Conservation (phyloP, 2,329 filamentous ascomycete species). For the Colletotrichum sp. region DNA sequence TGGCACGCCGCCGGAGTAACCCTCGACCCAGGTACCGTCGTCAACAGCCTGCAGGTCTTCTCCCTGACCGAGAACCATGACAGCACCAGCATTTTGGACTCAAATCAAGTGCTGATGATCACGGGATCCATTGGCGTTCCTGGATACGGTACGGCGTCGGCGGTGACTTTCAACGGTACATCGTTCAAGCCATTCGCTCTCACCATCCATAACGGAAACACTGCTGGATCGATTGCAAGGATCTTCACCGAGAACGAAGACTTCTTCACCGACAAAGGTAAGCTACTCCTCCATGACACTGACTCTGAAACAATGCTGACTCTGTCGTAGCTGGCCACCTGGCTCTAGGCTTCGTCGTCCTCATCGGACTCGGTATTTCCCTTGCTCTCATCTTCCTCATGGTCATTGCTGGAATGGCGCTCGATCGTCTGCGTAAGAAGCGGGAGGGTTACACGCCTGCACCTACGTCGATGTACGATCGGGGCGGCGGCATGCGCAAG, state of each 20-base stretch:
- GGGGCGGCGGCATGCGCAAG: slow-evolving; percentile 60
- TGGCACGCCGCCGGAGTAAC: slow-evolving; percentile 70
- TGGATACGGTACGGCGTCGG: slow-evolving; percentile 80
- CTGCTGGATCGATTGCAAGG: slow-evolving; percentile 75
- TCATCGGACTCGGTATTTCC: slow-evolving; percentile 80
- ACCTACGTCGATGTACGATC: slow-evolving; percentile 68
- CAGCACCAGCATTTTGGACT: slow-evolving; percentile 64
- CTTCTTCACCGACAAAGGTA: slow-evolving; percentile 71
- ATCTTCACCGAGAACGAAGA: slow-evolving; percentile 84
- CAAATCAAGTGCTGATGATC: slow-evolving; percentile 76
- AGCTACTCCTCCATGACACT: slow-evolving; percentile 33
- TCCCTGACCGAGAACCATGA: slow-evolving; percentile 71
- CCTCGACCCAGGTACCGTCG: slow-evolving; percentile 68
- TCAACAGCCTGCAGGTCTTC: slow-evolving; percentile 84
- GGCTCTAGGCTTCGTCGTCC: slow-evolving; percentile 76
- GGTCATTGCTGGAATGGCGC: slow-evolving; percentile 73
- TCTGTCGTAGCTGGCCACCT: slow-evolving; percentile 55
- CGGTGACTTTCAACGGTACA: slow-evolving; percentile 86
- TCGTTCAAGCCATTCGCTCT: slow-evolving; percentile 79
- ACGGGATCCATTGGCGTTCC: slow-evolving; percentile 83
- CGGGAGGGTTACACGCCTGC: slow-evolving; percentile 83
- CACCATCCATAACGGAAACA: slow-evolving; percentile 68
- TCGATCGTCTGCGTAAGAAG: slow-evolving; percentile 78
- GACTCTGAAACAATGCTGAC: slow-evolving; percentile 23
- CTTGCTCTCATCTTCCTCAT: slow-evolving; percentile 79